A percentile compares a stretch with the other conserved stretches of the same genome.
Evolutionary conservation across 108 stramenopile genomes (phyloP).

Genomic region (Epipyxis sp.): DNA sequence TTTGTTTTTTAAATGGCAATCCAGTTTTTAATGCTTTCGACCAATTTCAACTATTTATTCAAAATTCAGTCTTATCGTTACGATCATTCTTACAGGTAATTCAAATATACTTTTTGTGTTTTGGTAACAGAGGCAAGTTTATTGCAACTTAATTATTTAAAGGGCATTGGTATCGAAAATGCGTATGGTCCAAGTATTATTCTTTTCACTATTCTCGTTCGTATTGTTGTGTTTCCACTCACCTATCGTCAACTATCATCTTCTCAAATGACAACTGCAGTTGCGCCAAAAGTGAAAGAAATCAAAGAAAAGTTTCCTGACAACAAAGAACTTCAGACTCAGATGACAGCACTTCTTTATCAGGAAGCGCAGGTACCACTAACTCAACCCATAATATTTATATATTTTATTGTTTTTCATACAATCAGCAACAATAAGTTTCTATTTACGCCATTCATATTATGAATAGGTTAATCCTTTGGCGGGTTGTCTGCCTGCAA

Average conservation of each 20-base stretch:
- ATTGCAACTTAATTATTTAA: neutral
- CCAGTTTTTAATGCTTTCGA: neutral
- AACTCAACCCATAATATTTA: no score
- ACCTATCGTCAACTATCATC: conserved; percentile 82
- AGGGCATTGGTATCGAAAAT: conserved; percentile 61
- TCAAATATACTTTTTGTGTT: no score
- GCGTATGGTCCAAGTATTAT: conserved; percentile 88
- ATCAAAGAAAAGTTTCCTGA: conserved; percentile 86
- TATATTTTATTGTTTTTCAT: no score
- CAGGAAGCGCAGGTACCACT: conserved; percentile 46
- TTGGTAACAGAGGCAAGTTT: neutral
- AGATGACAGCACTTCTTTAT: conserved; percentile 87
- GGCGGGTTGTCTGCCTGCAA: conserved; percentile 81
- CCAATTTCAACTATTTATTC: neutral
- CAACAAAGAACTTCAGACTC: conserved; percentile 90
- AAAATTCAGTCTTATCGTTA: neutral
- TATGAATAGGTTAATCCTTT: conserved; percentile 91
- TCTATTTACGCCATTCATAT: no score
- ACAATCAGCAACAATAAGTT: no score
- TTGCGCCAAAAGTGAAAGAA: conserved; percentile 56
- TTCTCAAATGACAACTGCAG: conserved; percentile 79
- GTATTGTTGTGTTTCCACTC: conserved; percentile 79
- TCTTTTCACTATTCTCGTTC: conserved; percentile 78
- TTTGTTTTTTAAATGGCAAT: neutral
- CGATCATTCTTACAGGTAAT: neutral